phyloP scores from a whole-genome alignment of 192 early-diverging fungal species.

The Backusella tuberculispora region DNA sequence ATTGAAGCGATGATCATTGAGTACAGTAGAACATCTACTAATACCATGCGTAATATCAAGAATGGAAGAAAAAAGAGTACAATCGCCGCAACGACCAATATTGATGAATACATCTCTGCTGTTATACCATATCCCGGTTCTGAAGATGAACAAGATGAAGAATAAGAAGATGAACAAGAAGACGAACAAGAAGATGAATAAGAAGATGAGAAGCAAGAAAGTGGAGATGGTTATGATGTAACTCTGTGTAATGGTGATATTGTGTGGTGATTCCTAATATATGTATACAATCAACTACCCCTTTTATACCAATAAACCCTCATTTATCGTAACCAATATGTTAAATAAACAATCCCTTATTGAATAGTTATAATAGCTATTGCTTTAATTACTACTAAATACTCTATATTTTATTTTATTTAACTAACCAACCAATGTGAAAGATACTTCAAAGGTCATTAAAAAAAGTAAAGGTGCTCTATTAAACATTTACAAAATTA shows the following conservation, averaged over 20 bases:
- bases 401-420: not conserved
- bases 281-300: constrained; percentile 4
- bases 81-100: constrained; percentile 18
- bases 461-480: constrained; percentile 1
- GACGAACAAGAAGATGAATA: not conserved
- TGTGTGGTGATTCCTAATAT: not conserved
- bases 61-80: constrained; percentile 20
- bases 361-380: constrained; percentile 12
- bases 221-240: not conserved
- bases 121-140: constrained; percentile 17
- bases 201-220: constrained; percentile 9
- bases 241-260: not conserved
- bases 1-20: constrained; percentile 44
- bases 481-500: constrained; percentile 16
- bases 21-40: constrained; percentile 28
- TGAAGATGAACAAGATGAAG: constrained; percentile 13
- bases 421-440: constrained; percentile 3
- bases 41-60: constrained; percentile 18
- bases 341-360: constrained; percentile 4
- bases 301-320: not conserved
- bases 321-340: not conserved
- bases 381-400: not conserved
- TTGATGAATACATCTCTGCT: constrained; percentile 20
- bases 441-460: constrained; percentile 2
- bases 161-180: not conserved